Conservation (phyloP, 306 rosid species). For the Cicer bijugum region DNA sequence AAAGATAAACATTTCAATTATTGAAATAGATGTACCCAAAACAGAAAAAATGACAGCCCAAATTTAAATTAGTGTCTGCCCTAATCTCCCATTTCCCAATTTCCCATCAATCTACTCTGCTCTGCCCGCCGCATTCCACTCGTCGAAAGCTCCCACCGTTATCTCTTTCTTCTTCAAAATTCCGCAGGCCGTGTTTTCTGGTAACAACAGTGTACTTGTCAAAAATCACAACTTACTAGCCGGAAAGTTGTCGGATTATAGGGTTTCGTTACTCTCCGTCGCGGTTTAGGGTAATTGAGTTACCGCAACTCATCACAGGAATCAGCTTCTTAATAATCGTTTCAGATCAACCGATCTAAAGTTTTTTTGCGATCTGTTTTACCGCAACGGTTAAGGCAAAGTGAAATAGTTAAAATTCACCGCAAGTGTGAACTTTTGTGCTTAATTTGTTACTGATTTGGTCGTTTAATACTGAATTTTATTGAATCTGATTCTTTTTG, state of each 20-base stretch:
- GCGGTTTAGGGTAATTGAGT: neutral
- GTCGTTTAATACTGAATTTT: conserved; percentile 13
- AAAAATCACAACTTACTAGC: neutral
- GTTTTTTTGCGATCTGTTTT: neutral
- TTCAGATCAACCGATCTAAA: neutral
- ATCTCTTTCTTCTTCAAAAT: neutral
- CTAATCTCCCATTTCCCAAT: no score
- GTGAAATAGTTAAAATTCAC: no score
- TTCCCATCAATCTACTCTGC: no score
- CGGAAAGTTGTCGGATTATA: neutral
- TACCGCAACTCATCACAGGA: neutral
- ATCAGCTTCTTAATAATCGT: neutral
- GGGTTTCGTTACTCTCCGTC: neutral
- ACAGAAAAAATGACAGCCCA: no score
- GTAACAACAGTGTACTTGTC: neutral
- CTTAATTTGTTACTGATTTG: conserved; percentile 3
- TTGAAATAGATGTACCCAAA: no score
- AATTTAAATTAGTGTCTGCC: no score
- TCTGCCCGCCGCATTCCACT: no score
- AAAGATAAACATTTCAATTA: no score
- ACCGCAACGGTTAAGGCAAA: no score
- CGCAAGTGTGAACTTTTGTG: neutral
- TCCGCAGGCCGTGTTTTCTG: neutral
- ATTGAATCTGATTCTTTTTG: conserved; percentile 17
- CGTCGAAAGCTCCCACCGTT: no score